Evolutionary conservation across 805 yeast genomes (phyloP).

Genomic region (Wickerhamiella qilinensis): DNA sequence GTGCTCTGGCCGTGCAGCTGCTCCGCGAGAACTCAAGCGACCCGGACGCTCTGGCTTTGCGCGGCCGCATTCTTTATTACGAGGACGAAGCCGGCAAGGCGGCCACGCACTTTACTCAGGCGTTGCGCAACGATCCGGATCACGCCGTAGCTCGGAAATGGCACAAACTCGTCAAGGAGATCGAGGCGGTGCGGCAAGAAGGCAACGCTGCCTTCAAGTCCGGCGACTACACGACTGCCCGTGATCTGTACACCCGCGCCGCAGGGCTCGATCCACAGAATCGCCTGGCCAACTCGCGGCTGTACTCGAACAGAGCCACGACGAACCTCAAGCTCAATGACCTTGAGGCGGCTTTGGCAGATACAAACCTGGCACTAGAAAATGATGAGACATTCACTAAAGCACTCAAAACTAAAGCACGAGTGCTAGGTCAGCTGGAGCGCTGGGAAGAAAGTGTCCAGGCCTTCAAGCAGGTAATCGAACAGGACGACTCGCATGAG

Average conservation of each 20-base stretch:
- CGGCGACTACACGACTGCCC: conserved; percentile 47
- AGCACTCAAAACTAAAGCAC: conserved; percentile 29
- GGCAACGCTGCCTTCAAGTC: conserved; percentile 64
- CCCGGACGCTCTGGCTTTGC: conserved; percentile 25
- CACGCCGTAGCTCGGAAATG: conserved; percentile 20
- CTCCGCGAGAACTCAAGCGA: conserved; percentile 23
- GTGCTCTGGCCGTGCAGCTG: conserved; percentile 21
- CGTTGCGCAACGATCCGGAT: conserved; percentile 28
- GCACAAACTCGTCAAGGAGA: conserved; percentile 19
- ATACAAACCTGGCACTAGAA: conserved; percentile 53
- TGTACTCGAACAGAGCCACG: conserved; percentile 78
- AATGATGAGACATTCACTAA: conserved; percentile 57
- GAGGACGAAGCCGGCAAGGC: conserved; percentile 26
- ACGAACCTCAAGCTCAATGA: conserved; percentile 64
- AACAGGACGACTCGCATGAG: conserved; percentile 22
- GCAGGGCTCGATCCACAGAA: conserved; percentile 45
- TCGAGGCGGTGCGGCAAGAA: conserved; percentile 23
- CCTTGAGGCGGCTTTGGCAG: conserved; percentile 62
- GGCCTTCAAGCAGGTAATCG: conserved; percentile 24
- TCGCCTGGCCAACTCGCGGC: conserved; percentile 29
- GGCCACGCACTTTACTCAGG: conserved; percentile 24
- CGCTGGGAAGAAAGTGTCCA: conserved; percentile 25
- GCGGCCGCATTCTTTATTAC: conserved; percentile 23
- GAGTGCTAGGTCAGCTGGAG: conserved; percentile 25
- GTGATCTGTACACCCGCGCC: conserved; percentile 58